phyloP scores from a whole-genome alignment of 2,329 filamentous ascomycete species.

The Triangularia setosa region DNA sequence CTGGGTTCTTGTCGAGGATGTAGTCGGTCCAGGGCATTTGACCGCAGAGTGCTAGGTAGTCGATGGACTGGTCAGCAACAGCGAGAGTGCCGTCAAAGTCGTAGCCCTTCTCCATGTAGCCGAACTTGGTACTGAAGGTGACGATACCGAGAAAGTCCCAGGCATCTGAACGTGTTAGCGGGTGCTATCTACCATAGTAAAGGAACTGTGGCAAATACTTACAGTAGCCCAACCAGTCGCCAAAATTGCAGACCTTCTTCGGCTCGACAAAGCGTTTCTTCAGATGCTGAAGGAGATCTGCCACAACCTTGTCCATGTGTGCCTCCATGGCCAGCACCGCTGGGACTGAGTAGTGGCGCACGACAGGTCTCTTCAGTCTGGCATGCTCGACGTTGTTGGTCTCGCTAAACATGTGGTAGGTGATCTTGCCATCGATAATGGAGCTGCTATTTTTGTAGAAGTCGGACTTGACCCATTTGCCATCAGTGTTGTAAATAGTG shows the following conservation, averaged over 20 bases:
- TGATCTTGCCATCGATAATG: slow-evolving; percentile 33
- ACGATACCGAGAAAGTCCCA: slow-evolving; percentile 44
- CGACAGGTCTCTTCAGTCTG: slow-evolving; percentile 36
- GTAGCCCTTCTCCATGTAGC: slow-evolving; percentile 56
- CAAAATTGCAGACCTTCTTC: slow-evolving; percentile 33
- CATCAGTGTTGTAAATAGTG: slow-evolving; percentile 33
- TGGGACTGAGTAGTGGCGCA: slow-evolving; percentile 33
- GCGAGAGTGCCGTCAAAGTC: slow-evolving; percentile 60
- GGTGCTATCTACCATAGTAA: background rate
- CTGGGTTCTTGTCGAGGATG: slow-evolving; percentile 38
- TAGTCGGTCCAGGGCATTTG: slow-evolving; percentile 31
- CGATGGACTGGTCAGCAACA: slow-evolving; percentile 22
- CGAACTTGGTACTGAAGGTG: slow-evolving; percentile 57
- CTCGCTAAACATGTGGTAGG: slow-evolving; percentile 37
- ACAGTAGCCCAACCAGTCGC: slow-evolving; percentile 41
- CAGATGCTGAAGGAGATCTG: slow-evolving; percentile 29
- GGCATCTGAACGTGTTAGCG: slow-evolving; percentile 21
- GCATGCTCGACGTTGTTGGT: slow-evolving; percentile 33
- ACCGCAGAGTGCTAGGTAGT: slow-evolving; percentile 24
- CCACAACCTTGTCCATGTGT: slow-evolving; percentile 31
- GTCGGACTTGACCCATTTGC: slow-evolving; percentile 32
- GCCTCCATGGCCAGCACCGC: slow-evolving; percentile 31
- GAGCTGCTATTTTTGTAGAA: slow-evolving; percentile 36
- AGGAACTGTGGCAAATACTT: background rate
- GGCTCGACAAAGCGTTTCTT: slow-evolving; percentile 31